Evolutionary conservation across 176 grass and related monocot species (phyloP), one percentile per base, ranked within the genome.

Genomic region (Luzula sylvatica): DNA sequence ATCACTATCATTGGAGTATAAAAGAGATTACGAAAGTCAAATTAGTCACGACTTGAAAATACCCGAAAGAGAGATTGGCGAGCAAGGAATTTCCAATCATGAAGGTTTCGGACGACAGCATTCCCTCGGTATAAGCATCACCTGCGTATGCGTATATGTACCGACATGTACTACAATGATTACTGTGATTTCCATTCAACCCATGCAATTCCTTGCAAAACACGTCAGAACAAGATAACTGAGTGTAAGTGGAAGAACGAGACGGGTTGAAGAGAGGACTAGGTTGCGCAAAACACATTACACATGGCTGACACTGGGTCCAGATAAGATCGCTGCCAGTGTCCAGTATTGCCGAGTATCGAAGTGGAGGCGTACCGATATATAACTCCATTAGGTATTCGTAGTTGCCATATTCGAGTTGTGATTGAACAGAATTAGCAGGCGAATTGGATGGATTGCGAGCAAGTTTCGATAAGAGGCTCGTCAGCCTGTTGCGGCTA

Each of bases 121-220:
- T 53, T 24, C 80, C 75, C 63, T 38, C 54, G 15, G 80, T 78
- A 45, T 35, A 67, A 3, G 45, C 24, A 62, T 73, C 54, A 3
- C 65, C 75, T 69, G 69, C 71, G 74, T 79, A 83, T 50, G 5
- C 66, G 68, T 83, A 83, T 3, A 50, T 65, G 75, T 83, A 78
- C 75, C 68, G 43, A 65, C 80, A 83, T 55, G 52, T 27, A 18
- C 40, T 32, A 26, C 78, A 58, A 11, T 75, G 72, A 26, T 55
- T 61, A 21, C 50, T 24, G 20, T n/a, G n/a, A n/a, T 9, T 35
- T 35, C 30, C 30, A 35, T 35, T 4, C 5, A 35, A 35, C 9
- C 30, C 30, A 52, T 54, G 26, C 2, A 79, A 13, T 40, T 68
- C 52, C 2, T 40, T 56, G 69, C 80, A 84, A 1, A 53, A 58